Base-by-base conservation (phyloP, 495 filamentous ascomycete species). In the Trichoderma virens region DNA sequence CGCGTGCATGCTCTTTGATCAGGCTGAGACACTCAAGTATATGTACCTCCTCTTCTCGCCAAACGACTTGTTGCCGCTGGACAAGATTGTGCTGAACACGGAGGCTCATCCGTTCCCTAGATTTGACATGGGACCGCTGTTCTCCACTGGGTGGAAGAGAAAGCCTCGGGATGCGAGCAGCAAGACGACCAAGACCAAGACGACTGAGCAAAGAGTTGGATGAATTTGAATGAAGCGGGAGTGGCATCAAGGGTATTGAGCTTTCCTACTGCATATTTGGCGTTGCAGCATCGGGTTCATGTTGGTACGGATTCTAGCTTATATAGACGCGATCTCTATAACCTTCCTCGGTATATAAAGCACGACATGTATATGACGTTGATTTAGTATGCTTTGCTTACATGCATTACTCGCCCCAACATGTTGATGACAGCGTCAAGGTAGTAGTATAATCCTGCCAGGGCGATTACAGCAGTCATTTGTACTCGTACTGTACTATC, bases 11-110 rank as follows among this genome's bases (percentile, higher is more conserved):
- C 8, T 56, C 2, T 9, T 16, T 30, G 9, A 3, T 6, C 64
- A 90, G 88, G 93, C 94, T 45, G 95, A 99, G 78, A 99, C 95
- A 39, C 80, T 99, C 43, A 99, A 99, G 77, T 98, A 98, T 69
- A 89, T 98, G 70, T 98, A 97, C 73, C 83, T 98, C 31, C 81
- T 98, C 59, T 98, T 99, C 76, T 93, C 90, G 27, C 87, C 89
- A 8, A 80, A 86, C 61, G 91, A 96, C 47, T 77, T 97, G 61
- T 79, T 97, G 59, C 90, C 93, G 11, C 79, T 98, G 35, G 88
- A 92, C 67, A 81, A 92, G 60, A 78, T 96, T 38, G 91, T 99
- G 28, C 86, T 98, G 67, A 99, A 98, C 71, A 98, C 95, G 18
- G 94, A 98, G 80, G 94, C 91, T 23, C 94, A 99, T 74, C 86